Percentiles rank a stretch among this genome's conserved stretches.
Conservation (phyloP, 495 filamentous ascomycete genomes). For the Hyaloscypha variabilis region DNA sequence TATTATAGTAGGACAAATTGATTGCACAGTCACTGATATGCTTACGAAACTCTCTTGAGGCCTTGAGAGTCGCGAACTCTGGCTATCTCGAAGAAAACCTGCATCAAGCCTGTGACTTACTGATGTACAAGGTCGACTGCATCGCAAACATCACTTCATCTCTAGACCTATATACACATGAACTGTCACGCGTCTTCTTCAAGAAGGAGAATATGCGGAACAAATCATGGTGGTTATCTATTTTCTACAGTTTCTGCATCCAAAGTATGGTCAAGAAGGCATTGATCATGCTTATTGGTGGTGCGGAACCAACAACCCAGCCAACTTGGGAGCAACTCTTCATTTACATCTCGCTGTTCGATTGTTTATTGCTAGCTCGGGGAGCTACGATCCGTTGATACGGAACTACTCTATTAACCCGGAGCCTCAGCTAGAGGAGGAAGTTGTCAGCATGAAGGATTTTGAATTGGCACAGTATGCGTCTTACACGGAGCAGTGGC, state of each 20-base stretch:
- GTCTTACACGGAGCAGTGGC: background rate
- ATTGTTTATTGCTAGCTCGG: background rate
- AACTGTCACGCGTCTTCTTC: constrained; percentile 41
- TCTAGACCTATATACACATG: constrained; percentile 32
- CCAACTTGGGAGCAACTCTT: background rate
- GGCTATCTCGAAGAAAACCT: constrained; percentile 21
- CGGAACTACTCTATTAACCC: background rate
- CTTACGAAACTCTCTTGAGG: constrained; percentile 36
- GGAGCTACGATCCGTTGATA: background rate
- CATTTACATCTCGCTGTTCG: background rate
- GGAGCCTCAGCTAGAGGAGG: background rate
- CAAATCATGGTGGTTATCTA: constrained; percentile 39
- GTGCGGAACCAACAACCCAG: background rate
- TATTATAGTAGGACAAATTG: constrained; percentile 31
- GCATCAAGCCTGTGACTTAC: constrained; percentile 31
- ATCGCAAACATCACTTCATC: constrained; percentile 32
- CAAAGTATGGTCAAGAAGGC: constrained; percentile 39
- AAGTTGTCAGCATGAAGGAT: background rate
- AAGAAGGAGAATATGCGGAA: constrained; percentile 42
- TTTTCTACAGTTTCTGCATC: constrained; percentile 41
- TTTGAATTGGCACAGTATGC: background rate
- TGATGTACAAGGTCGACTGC: constrained; percentile 36
- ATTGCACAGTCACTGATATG: constrained; percentile 38
- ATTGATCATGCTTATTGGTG: constrained; percentile 30
- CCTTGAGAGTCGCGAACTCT: constrained; percentile 32